Evolutionary conservation across 352 stramenopile species (phyloP), one percentile per base, ranked within the genome.

Genomic region (Phytophthora pluvialis): DNA sequence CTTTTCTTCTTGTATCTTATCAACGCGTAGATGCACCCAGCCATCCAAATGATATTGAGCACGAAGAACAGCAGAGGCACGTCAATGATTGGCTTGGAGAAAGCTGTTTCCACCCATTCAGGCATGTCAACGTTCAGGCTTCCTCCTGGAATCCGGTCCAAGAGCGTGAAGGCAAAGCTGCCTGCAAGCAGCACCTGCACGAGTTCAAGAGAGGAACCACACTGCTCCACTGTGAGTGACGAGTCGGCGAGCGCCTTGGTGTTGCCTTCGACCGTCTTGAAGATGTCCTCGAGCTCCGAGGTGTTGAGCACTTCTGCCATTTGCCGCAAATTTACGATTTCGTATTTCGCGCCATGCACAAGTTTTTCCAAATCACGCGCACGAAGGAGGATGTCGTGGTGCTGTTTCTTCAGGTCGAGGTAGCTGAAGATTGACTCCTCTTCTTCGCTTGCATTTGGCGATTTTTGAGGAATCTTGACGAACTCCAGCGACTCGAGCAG

Each of bases 281-380:
- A 96, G 48, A 98, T 90, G 39, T 92, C 80, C 65, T 95, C 87
- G 12, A 94, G 82, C 66, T 97, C 91, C 11, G 91, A 93, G 26
- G 96, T 90, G 48, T 88, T 94, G 46, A 97, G 86, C 32, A 97
- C 87, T 33, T 90, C 73, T 98, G 89, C 36, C 90, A 57, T 57
- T 33, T 57, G 49, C 18, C 49, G 83, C 38, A 98, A 72, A 38
- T 98, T 93, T 21, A 97, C 86, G 48, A 98, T 78, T 59, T 97
- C 93, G 39, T 94, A 93, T 46, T 95, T 87, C 15, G 91, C 84
- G 31, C 89, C 92, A 46, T 83, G 78, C 28, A 98, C 81, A 28
- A 97, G 96, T 60, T 98, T 98, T 57, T 97, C 96, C 0, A 98
- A 67, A 72, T 98, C 94, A 25, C 84, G 90, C 1, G 91, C 91